These are phyloP conservation scores for Candida corydali DNA, from an alignment of 805 yeast species.

Conservation along the genomic window DNA sequence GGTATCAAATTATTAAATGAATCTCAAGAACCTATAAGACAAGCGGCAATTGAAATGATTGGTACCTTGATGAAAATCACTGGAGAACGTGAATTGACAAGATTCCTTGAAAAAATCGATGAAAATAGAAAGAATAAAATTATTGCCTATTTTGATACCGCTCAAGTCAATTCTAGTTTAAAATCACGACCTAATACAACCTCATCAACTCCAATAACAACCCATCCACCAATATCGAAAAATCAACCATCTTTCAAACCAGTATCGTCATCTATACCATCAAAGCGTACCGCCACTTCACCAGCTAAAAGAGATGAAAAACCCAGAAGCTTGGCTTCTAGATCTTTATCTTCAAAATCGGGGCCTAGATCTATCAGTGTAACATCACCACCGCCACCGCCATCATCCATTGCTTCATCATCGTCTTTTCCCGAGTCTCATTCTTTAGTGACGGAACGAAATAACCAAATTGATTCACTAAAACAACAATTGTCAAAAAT, in stretches of 20 bases:
- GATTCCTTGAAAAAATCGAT: constrained; percentile 66
- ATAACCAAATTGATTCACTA: constrained; percentile 5
- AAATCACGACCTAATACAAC: constrained; percentile 5
- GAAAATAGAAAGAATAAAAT: constrained; percentile 69
- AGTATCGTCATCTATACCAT: constrained; percentile 43
- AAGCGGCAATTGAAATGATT: constrained; percentile 68
- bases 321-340: constrained; percentile 28
- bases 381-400: neutral
- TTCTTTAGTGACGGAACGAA: neutral
- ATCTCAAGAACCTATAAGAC: constrained; percentile 79
- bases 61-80: constrained; percentile 82
- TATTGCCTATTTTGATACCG: constrained; percentile 50
- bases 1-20: constrained; percentile 70
- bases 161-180: constrained; percentile 39
- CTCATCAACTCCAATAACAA: constrained; percentile 5
- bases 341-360: constrained; percentile 43
- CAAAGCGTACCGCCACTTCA: constrained; percentile 67
- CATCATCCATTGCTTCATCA: neutral
- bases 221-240: constrained; percentile 9
- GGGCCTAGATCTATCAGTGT: neutral
- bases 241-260: constrained; percentile 10
- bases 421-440: neutral
- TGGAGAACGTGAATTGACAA: constrained; percentile 65
- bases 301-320: constrained; percentile 51
- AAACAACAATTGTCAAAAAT: constrained; percentile 6